Conservation (phyloP, 2,329 filamentous ascomycete genomes). For the Trichoderma gracile region DNA sequence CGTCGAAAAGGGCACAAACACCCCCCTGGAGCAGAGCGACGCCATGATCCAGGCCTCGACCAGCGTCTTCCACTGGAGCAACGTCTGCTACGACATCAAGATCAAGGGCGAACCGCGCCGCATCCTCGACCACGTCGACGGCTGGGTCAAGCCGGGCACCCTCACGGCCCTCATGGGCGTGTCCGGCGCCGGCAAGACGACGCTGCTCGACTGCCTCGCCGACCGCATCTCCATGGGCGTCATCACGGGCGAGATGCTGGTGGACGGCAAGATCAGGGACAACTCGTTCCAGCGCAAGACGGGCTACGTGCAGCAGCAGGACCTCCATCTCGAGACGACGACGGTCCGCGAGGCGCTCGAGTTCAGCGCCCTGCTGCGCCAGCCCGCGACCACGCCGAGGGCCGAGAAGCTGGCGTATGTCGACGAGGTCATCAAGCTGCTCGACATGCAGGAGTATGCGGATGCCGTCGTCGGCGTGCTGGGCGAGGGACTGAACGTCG, state of each 20-base stretch:
- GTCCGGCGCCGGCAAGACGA: conserved; percentile 60
- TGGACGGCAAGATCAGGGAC: conserved; percentile 67
- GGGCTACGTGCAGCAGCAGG: conserved; percentile 70
- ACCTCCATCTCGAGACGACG: conserved; percentile 46
- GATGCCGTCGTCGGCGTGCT: conserved; percentile 53
- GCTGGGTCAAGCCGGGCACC: conserved; percentile 74
- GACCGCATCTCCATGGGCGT: conserved; percentile 59
- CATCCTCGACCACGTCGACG: conserved; percentile 70
- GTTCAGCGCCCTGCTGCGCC: conserved; percentile 48
- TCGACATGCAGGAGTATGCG: conserved; percentile 57
- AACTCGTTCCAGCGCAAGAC: conserved; percentile 70
- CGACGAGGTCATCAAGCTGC: conserved; percentile 54
- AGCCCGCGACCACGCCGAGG: conserved; percentile 46
- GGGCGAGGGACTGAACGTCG: conserved; percentile 50
- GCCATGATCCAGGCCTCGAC: conserved; percentile 16
- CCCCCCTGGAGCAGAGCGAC: neutral
- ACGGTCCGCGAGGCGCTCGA: conserved; percentile 42
- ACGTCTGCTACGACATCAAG: conserved; percentile 73
- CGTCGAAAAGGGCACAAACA: conserved; percentile 17
- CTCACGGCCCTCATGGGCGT: conserved; percentile 68
- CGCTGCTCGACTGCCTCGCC: conserved; percentile 55
- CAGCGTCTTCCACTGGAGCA: conserved; percentile 51
- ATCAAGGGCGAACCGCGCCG: conserved; percentile 65
- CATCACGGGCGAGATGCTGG: conserved; percentile 68
- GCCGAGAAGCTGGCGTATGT: conserved; percentile 55